phyloP scores from a whole-genome alignment of 1,139 yeast species.

The Sugiyamaella japonica region DNA sequence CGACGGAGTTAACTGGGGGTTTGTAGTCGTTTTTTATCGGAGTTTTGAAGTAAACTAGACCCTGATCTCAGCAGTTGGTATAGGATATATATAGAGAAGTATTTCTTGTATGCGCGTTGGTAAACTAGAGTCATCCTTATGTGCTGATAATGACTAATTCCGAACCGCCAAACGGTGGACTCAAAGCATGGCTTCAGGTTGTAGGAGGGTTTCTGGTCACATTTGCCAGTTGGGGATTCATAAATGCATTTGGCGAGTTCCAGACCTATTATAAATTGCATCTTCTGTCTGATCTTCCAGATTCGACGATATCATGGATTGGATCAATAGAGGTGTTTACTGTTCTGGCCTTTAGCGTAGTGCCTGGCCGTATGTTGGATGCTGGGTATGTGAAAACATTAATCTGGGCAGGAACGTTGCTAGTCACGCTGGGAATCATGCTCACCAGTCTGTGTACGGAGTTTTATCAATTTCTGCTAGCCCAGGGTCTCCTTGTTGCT shows the following conservation, averaged over 20 bases:
- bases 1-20: neutral
- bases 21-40: neutral
- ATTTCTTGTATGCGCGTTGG: too few relatives aligned
- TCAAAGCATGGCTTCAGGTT: slow-evolving; percentile 38
- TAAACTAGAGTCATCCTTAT: neutral
- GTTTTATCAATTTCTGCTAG: slow-evolving; percentile 56
- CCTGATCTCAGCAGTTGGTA: too few relatives aligned
- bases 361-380: slow-evolving; percentile 44
- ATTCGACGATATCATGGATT: slow-evolving; percentile 33
- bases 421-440: slow-evolving; percentile 47
- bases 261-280: slow-evolving; percentile 55
- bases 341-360: slow-evolving; percentile 56
- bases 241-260: slow-evolving; percentile 60
- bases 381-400: slow-evolving; percentile 31
- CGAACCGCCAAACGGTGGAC: slow-evolving; percentile 36
- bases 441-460: slow-evolving; percentile 52
- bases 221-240: slow-evolving; percentile 56
- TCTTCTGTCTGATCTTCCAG: slow-evolving; percentile 45
- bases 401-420: slow-evolving; percentile 47
- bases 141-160: neutral
- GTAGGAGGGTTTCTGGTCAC: slow-evolving; percentile 48
- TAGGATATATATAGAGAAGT: too few relatives aligned
- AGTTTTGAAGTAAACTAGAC: neutral
- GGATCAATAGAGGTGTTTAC: slow-evolving; percentile 33
- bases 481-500: slow-evolving; percentile 58